Conservation (phyloP, 139 green algal species). For the Haematococcus lacustris region DNA sequence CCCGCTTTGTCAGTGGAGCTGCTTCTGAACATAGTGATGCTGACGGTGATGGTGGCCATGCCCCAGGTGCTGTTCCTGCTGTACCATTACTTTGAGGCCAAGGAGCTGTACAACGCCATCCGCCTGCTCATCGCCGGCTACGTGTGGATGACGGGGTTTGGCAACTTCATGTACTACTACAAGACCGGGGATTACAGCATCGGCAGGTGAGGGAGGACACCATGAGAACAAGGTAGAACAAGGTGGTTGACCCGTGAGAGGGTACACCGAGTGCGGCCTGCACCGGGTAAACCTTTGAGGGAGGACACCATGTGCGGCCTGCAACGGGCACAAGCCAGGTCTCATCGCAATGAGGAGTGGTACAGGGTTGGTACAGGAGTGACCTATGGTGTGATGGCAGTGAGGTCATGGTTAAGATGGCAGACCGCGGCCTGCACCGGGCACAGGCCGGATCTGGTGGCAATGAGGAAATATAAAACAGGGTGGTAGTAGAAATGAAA, state of each 20-base stretch:
- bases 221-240: background rate
- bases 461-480: no score
- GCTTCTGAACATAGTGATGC: background rate
- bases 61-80: slow-evolving; percentile 88
- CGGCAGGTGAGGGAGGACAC: slow-evolving; percentile 24
- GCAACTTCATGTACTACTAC: slow-evolving; percentile 97
- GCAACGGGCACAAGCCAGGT: background rate
- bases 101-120: slow-evolving; percentile 95
- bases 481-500: no score
- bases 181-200: slow-evolving; percentile 49
- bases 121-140: slow-evolving; percentile 94
- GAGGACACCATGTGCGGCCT: background rate
- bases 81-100: slow-evolving; percentile 93
- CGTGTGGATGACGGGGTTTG: slow-evolving; percentile 97
- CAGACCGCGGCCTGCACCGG: no score
- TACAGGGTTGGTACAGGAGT: background rate
- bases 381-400: no score
- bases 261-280: background rate
- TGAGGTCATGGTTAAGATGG: no score
- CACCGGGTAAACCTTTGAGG: background rate
- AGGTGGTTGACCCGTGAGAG: background rate
- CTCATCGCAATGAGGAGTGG: background rate
- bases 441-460: no score
- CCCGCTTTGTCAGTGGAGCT: background rate
- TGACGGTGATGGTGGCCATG: background rate